These are phyloP conservation scores for Nakazawaea pomicola DNA, from an alignment of 805 yeast species.

Conservation along the genomic window DNA sequence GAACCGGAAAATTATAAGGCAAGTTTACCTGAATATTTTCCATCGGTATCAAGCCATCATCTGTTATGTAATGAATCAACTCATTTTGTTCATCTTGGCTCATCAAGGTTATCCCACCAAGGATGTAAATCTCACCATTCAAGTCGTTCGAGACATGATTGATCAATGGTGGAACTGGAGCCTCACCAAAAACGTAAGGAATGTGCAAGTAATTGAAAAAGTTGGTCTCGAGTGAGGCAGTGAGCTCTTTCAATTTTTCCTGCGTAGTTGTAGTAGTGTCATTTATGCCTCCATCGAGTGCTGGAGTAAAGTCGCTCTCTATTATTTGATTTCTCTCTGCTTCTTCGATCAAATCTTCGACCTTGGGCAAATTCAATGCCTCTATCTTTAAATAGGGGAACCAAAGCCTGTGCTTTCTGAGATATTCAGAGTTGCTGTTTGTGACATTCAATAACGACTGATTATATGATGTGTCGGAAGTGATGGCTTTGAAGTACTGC, in stretches of 20 bases:
- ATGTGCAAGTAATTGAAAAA: slow-evolving; percentile 19
- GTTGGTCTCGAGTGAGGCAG: slow-evolving; percentile 11
- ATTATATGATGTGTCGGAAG: slow-evolving; percentile 8
- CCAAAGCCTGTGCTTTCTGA: slow-evolving; percentile 11
- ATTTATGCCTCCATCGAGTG: background rate
- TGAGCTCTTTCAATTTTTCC: slow-evolving; percentile 8
- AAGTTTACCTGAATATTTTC: slow-evolving; percentile 25
- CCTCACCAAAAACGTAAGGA: slow-evolving; percentile 33
- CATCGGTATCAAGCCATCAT: slow-evolving; percentile 27
- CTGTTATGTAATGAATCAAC: slow-evolving; percentile 22
- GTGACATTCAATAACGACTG: slow-evolving; percentile 4
- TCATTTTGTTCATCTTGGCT: slow-evolving; percentile 20
- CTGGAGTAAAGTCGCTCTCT: background rate
- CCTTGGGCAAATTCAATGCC: slow-evolving; percentile 5
- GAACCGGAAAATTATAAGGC: slow-evolving; percentile 38
- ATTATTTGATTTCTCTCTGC: background rate
- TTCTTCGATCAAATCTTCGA: slow-evolving; percentile 5
- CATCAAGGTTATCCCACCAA: slow-evolving; percentile 39
- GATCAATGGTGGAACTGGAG: slow-evolving; percentile 35
- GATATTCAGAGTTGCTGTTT: slow-evolving; percentile 3
- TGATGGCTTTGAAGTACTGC: slow-evolving; percentile 11
- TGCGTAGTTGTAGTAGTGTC: slow-evolving; percentile 8
- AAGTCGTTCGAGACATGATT: slow-evolving; percentile 39
- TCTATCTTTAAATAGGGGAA: slow-evolving; percentile 12
- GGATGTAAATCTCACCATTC: slow-evolving; percentile 30